Percentiles rank a stretch among this genome's conserved stretches.
These are phyloP conservation scores for Hyphopichia fennica DNA, from an alignment of 1,139 yeast genomes.

Conservation along the genomic window DNA sequence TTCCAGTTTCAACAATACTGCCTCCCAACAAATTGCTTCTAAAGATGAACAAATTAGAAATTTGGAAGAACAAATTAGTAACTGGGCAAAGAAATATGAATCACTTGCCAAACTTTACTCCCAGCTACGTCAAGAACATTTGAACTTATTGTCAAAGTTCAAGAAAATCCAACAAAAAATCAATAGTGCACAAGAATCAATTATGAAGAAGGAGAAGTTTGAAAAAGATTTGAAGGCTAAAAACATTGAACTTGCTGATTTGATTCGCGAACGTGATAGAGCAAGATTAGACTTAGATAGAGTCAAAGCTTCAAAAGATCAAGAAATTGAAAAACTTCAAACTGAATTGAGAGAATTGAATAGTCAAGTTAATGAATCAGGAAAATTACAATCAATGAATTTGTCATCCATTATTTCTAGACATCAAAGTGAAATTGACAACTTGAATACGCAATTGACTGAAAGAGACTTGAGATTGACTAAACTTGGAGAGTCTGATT, in stretches of 20 bases:
- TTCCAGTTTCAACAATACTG: conserved; percentile 58
- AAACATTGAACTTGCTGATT: conserved; percentile 84
- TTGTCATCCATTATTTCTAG: conserved; percentile 59
- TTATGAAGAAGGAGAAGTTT: conserved; percentile 77
- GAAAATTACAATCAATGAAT: conserved; percentile 67
- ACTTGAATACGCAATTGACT: conserved; percentile 37
- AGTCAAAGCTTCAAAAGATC: conserved; percentile 62
- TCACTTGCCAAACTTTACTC: conserved; percentile 87
- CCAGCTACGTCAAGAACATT: conserved; percentile 89
- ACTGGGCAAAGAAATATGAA: conserved; percentile 88
- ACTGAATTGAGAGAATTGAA: conserved; percentile 66
- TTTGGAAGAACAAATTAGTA: conserved; percentile 71
- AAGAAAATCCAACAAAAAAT: conserved; percentile 88
- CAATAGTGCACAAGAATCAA: conserved; percentile 89
- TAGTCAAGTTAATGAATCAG: conserved; percentile 60
- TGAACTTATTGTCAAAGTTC: conserved; percentile 74
- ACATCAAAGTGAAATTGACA: conserved; percentile 58
- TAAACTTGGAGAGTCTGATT: conserved; percentile 23
- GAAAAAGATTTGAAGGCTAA: conserved; percentile 85
- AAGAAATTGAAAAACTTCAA: conserved; percentile 65
- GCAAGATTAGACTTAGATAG: conserved; percentile 84
- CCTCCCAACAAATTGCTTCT: conserved; percentile 71
- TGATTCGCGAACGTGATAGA: conserved; percentile 86
- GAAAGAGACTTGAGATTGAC: conserved; percentile 24
- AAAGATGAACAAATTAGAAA: conserved; percentile 73